These are phyloP conservation scores for Aspergillus sp. DNA, from an alignment of 2,329 filamentous ascomycete genomes.

Conservation along the genomic window DNA sequence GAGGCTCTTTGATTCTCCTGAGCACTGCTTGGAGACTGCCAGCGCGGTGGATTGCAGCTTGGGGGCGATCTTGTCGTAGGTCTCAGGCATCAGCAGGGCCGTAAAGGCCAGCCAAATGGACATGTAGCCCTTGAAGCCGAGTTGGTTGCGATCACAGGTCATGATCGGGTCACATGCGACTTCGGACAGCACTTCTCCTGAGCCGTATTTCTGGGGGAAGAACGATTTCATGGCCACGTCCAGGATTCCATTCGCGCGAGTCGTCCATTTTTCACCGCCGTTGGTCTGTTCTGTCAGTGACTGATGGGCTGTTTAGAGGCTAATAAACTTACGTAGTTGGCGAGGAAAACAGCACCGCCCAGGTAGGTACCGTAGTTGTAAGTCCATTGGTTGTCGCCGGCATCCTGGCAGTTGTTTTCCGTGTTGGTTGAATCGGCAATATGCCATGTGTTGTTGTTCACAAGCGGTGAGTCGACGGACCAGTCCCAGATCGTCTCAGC, in stretches of 20 bases:
- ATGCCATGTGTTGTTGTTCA: constrained; percentile 43
- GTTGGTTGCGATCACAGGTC: constrained; percentile 66
- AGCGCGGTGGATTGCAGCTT: constrained; percentile 54
- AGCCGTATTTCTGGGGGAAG: constrained; percentile 41
- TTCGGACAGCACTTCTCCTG: constrained; percentile 57
- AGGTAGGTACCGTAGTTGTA: constrained; percentile 53
- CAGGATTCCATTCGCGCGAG: constrained; percentile 52
- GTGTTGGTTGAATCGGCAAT: constrained; percentile 48
- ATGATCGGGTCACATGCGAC: constrained; percentile 57
- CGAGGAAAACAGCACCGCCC: constrained; percentile 50
- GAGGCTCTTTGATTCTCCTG: constrained; percentile 52
- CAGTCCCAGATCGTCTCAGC: constrained; percentile 60
- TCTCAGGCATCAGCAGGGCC: constrained; percentile 59
- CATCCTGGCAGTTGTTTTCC: constrained; percentile 41
- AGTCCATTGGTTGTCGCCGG: constrained; percentile 50
- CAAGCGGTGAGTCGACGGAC: constrained; percentile 45
- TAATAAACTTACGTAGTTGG: constrained; percentile 37
- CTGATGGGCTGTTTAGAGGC: background rate
- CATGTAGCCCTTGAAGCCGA: constrained; percentile 67
- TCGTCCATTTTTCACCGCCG: constrained; percentile 50
- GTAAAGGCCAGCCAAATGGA: constrained; percentile 61
- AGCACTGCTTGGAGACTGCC: constrained; percentile 60
- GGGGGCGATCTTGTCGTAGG: constrained; percentile 51
- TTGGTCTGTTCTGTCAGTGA: constrained; percentile 34
- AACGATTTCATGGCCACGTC: constrained; percentile 44